phyloP scores from a whole-genome alignment of 1,284 basidiomycete species.

The Microbotryomycetes sp. region DNA sequence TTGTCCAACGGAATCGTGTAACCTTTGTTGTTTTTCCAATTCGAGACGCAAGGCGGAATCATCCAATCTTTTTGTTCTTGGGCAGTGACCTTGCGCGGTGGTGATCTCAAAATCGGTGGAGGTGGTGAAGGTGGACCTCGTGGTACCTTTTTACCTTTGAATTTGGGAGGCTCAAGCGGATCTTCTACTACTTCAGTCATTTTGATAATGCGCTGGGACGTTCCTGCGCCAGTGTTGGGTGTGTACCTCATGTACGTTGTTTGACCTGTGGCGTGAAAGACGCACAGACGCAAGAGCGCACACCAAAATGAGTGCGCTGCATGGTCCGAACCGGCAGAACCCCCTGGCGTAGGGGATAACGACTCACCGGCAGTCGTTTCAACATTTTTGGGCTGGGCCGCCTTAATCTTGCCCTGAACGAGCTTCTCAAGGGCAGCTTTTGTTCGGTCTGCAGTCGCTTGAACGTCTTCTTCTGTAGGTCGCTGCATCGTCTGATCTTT shows the following conservation, averaged over 20 bases:
- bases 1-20: constrained; percentile 99
- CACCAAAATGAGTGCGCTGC: background rate
- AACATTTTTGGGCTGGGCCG: constrained; percentile 65
- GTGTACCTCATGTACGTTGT: constrained; percentile 92
- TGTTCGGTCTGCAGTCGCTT: constrained; percentile 81
- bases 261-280: constrained; percentile 64
- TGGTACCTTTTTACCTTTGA: constrained; percentile 98
- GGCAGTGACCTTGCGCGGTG: constrained; percentile 89
- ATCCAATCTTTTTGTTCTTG: constrained; percentile 99
- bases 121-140: constrained; percentile 91
- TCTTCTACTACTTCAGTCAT: constrained; percentile 97
- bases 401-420: constrained; percentile 92
- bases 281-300: constrained; percentile 11
- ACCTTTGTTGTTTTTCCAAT: constrained; percentile 99
- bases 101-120: constrained; percentile 91
- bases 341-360: background rate
- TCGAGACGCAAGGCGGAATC: constrained; percentile 99
- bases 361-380: constrained; percentile 27
- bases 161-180: constrained; percentile 90
- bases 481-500: constrained; percentile 81
- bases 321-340: background rate
- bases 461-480: constrained; percentile 84
- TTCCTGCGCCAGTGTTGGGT: constrained; percentile 70
- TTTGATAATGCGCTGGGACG: constrained; percentile 95
- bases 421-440: constrained; percentile 86